A percentile compares a stretch with the other conserved stretches of the same genome.
Conservation (phyloP, 2,329 filamentous ascomycete genomes). For the Thelonectria discophora region DNA sequence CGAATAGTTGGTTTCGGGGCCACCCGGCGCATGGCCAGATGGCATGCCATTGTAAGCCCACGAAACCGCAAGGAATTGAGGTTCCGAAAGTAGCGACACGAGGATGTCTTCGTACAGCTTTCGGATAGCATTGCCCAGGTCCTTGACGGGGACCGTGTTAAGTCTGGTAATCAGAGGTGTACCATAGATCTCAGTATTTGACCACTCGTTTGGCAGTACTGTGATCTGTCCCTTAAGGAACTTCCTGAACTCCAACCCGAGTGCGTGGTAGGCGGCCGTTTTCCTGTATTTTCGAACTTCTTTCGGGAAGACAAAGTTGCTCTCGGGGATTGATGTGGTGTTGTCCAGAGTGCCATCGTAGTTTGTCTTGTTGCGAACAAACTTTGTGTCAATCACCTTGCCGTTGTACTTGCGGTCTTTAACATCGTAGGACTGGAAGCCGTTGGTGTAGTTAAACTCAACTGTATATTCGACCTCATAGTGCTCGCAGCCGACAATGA, state of each 20-base stretch:
- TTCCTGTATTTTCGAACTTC: not conserved
- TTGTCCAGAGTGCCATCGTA: not conserved
- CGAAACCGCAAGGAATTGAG: not conserved
- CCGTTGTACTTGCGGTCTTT: not conserved
- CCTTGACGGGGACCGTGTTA: not conserved
- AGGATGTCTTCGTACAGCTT: conserved; percentile 12
- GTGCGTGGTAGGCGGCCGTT: not conserved
- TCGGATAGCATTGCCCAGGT: fast-evolving
- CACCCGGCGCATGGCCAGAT: fast-evolving
- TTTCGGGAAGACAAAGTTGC: not conserved
- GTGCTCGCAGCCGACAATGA: not conserved
- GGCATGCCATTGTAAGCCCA: not conserved
- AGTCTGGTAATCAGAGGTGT: not conserved
- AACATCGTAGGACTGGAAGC: not conserved
- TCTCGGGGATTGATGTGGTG: not conserved
- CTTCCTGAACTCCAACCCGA: not conserved
- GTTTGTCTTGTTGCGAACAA: not conserved
- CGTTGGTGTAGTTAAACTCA: not conserved
- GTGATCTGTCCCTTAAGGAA: not conserved
- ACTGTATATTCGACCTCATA: not conserved
- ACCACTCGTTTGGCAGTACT: fast-evolving
- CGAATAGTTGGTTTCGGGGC: not conserved
- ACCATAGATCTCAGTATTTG: not conserved
- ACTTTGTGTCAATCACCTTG: not conserved
- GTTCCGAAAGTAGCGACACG: not conserved